phyloP scores from a whole-genome alignment of 2,329 filamentous ascomycete species.

The Beauveria rudraprayagi region DNA sequence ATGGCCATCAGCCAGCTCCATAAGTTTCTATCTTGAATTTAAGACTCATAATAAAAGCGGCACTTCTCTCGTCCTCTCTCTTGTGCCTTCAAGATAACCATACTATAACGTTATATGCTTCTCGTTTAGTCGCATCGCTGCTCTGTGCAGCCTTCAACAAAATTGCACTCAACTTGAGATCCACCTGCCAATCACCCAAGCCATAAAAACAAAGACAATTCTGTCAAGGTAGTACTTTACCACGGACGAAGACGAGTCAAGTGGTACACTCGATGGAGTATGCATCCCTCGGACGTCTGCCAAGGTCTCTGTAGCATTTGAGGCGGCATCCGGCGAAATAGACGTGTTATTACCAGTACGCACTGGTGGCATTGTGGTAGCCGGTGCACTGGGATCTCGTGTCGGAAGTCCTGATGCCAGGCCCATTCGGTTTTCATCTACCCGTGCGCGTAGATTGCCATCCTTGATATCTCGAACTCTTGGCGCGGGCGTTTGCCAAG shows the following conservation, averaged over 20 bases:
- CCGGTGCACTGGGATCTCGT: neutral
- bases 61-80: neutral
- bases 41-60: slow-evolving; percentile 11
- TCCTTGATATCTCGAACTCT: neutral
- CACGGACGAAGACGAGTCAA: neutral
- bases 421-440: slow-evolving; percentile 3
- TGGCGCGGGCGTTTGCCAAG: slow-evolving; percentile 8
- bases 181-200: neutral
- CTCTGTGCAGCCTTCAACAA: neutral
- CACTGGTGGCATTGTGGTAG: neutral
- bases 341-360: neutral
- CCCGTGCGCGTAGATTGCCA: neutral
- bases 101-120: slow-evolving; percentile 9
- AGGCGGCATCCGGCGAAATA: neutral
- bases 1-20: slow-evolving; percentile 8
- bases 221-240: neutral
- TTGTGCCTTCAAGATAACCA: slow-evolving; percentile 10
- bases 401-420: neutral
- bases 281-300: neutral
- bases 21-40: slow-evolving; percentile 9
- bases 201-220: neutral
- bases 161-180: neutral
- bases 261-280: neutral
- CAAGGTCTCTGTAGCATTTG: neutral
- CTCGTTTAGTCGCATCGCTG: neutral